Evolutionary conservation across 1,284 basidiomycete genomes (phyloP), one percentile per base, ranked within the genome.

Genomic region (Xerocomus amazonicus): DNA sequence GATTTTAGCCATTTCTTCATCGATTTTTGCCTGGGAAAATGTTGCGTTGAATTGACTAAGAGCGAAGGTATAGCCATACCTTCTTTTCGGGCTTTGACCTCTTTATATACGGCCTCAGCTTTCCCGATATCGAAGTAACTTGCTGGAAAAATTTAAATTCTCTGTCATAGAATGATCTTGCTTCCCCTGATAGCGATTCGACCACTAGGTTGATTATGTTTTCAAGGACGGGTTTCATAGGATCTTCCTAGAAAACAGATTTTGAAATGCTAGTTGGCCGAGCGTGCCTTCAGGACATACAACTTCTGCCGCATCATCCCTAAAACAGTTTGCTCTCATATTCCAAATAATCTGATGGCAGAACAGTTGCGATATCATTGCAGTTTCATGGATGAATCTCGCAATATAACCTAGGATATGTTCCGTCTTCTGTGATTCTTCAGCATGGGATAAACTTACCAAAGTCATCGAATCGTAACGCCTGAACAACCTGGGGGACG

Each of bases 331-430:
- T 5, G 97, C 97, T 65, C 97, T 97, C 97, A 99, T 99, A 69
- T 99, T 99, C 97, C 97, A 99, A 57, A 99, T 93, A 56, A 99
- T 99, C 73, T 99, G 97, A 69, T 99, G 97, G 65, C 97, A 99
- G 76, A 99, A 99, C 9, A 95, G 72, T 69, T 97, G 96, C 4
- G 95, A 98, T 55, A 99, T 93, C 71, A 94, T 96, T 10, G 95
- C 90, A 0, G 96, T 97, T 72, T 98, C 94, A 59, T 95, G 95
- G 62, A 99, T 94, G 76, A 98, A 99, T 27, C 88, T 83, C 56
- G 89, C 84, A 27, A 99, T 93, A 69, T 99, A 99, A 42, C 93
- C 92, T 92, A 56, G 9, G 43, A 27, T 33, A 26, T 35, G 12
- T 31, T 51, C 41, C 19, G 3, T 44, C 43, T 56, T 42, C 41